These are phyloP conservation scores for Pestalotiopsis fici DNA, from an alignment of 2,329 filamentous ascomycete genomes.

Conservation along the genomic window DNA sequence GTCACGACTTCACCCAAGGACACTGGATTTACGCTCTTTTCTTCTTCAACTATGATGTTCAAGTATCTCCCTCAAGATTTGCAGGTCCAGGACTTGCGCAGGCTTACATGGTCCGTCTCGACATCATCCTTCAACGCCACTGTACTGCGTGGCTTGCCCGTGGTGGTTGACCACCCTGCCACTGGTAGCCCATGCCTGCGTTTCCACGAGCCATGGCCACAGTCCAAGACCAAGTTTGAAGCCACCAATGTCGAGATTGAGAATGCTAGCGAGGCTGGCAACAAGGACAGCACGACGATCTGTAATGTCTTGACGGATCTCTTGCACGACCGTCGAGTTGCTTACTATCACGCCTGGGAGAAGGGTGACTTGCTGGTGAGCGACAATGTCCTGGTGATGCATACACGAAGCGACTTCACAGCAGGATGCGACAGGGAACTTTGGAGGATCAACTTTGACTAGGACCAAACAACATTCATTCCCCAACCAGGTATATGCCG, in stretches of 20 bases:
- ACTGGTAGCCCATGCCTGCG: constrained; percentile 49
- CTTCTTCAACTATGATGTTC: constrained; percentile 51
- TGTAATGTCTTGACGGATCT: constrained; percentile 41
- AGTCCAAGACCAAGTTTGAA: constrained; percentile 51
- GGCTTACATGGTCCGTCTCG: constrained; percentile 48
- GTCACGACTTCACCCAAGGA: constrained; percentile 46
- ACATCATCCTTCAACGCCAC: constrained; percentile 49
- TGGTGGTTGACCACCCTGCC: constrained; percentile 45
- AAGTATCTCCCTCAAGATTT: constrained; percentile 41
- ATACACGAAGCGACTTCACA: constrained; percentile 48
- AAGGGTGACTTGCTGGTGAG: constrained; percentile 55
- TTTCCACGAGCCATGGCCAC: constrained; percentile 57
- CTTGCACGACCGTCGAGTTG: constrained; percentile 51
- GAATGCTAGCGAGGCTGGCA: constrained; percentile 2
- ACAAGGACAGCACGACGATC: constrained; percentile 31
- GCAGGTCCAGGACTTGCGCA: constrained; percentile 34
- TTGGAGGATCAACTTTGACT: constrained; percentile 54
- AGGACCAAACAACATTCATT: neutral
- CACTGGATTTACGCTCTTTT: constrained; percentile 56
- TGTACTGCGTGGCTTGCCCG: constrained; percentile 40
- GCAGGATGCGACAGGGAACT: constrained; percentile 45
- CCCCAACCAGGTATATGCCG: too few species aligned
- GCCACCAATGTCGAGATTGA: constrained; percentile 30
- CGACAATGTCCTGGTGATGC: constrained; percentile 52
- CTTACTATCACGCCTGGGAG: constrained; percentile 53